Conservation (phyloP, 2,329 filamentous ascomycete species). For the Ceratocystis destructans region DNA sequence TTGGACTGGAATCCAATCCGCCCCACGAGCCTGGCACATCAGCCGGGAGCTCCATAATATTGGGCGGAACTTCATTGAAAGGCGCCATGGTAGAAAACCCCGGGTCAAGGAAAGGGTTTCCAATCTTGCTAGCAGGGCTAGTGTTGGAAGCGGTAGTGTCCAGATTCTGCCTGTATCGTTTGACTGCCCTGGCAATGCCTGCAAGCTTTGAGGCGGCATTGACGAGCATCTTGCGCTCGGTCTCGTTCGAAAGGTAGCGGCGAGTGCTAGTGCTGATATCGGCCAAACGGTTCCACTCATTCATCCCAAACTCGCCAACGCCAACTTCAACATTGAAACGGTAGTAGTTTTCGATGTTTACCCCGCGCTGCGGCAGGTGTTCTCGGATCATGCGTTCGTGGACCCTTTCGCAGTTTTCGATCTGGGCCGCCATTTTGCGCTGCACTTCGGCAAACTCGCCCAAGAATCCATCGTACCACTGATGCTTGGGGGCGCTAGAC, state of each 20-base stretch:
- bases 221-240: slow-evolving; percentile 64
- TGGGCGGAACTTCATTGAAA: slow-evolving; percentile 20
- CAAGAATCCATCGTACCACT: slow-evolving; percentile 91
- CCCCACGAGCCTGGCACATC: slow-evolving; percentile 34
- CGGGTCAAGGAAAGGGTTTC: slow-evolving; percentile 17
- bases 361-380: slow-evolving; percentile 59
- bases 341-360: slow-evolving; percentile 84
- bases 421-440: slow-evolving; percentile 63
- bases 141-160: neutral
- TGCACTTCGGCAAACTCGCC: slow-evolving; percentile 87
- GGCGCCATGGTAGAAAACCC: neutral
- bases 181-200: slow-evolving; percentile 60
- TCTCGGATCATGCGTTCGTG: slow-evolving; percentile 77
- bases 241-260: slow-evolving; percentile 60
- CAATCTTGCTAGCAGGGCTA: neutral
- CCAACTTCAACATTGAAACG: slow-evolving; percentile 94
- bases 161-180: slow-evolving; percentile 32
- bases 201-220: slow-evolving; percentile 68
- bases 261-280: slow-evolving; percentile 90
- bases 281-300: slow-evolving; percentile 87
- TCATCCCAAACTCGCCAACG: slow-evolving; percentile 96
- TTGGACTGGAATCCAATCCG: slow-evolving; percentile 27
- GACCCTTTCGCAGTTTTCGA: slow-evolving; percentile 85
- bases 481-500: slow-evolving; percentile 46
- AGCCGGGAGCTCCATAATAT: slow-evolving; percentile 44